These are phyloP conservation scores for Cladochytrium replicatum DNA, from an alignment of 192 early-diverging fungal species.

Conservation along the genomic window DNA sequence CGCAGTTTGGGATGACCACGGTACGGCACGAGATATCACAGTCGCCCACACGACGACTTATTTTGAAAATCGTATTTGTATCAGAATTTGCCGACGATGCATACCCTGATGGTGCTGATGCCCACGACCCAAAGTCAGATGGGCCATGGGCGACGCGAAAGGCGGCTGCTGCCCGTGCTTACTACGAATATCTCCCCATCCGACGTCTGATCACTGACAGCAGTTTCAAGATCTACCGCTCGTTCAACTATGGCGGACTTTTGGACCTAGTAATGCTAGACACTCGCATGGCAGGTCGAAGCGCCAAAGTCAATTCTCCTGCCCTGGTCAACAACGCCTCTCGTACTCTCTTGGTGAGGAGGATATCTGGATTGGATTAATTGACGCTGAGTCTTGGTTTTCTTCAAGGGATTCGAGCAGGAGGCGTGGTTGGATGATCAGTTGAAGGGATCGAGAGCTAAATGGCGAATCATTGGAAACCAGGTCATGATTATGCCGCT, in stretches of 20 bases:
- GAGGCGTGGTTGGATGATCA: slow-evolving; percentile 22
- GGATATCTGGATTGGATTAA: no score
- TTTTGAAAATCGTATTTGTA: no score
- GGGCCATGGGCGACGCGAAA: slow-evolving; percentile 16
- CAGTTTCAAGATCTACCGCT: slow-evolving; percentile 22
- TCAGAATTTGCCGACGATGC: slow-evolving; percentile 34
- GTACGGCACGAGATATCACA: no score
- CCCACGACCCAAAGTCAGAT: slow-evolving; percentile 1
- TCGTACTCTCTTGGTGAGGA: no score
- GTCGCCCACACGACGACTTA: no score
- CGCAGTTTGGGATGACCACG: slow-evolving; percentile 21
- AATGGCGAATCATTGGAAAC: slow-evolving; percentile 30
- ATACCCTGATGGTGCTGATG: slow-evolving; percentile 2
- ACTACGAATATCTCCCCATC: slow-evolving; percentile 36
- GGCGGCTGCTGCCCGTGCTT: slow-evolving; percentile 24
- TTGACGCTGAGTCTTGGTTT: no score
- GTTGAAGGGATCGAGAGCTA: slow-evolving; percentile 12
- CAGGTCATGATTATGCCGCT: slow-evolving; percentile 28
- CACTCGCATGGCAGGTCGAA: slow-evolving; percentile 27
- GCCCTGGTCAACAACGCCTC: no score
- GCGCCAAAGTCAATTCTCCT: not conserved
- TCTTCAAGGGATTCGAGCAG: slow-evolving; percentile 23
- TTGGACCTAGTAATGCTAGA: slow-evolving; percentile 35
- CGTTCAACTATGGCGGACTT: slow-evolving; percentile 28
- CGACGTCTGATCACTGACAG: slow-evolving; percentile 7